Conservation (phyloP, 1,139 yeast species). For the Pneumocystis wakefieldiae region DNA sequence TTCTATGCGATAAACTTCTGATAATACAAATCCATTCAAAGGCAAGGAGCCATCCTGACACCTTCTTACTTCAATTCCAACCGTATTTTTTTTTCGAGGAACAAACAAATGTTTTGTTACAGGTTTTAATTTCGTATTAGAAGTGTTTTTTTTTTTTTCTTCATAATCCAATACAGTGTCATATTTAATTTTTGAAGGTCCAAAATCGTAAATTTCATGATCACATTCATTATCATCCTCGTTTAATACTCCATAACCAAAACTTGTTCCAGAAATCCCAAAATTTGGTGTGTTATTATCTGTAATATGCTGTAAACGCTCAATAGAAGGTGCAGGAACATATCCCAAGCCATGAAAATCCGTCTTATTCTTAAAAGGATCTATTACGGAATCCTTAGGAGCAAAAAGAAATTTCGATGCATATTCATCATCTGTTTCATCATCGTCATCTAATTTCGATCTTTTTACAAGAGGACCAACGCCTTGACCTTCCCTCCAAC, state of each 20-base stretch:
- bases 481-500: conserved; percentile 22
- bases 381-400: background rate
- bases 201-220: conserved; percentile 13
- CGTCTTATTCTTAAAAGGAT: background rate
- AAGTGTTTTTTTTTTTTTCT: conserved; percentile 4
- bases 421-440: background rate
- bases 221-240: conserved; percentile 15
- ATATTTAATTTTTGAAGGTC: conserved; percentile 10
- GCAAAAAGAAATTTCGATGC: background rate
- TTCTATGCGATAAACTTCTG: background rate
- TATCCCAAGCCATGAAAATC: background rate
- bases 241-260: conserved; percentile 12
- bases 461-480: conserved; percentile 14
- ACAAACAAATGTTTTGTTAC: conserved; percentile 5
- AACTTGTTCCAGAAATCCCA: conserved; percentile 3
- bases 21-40: conserved; percentile 15
- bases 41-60: conserved; percentile 17
- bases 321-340: background rate
- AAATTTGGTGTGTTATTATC: background rate
- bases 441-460: background rate
- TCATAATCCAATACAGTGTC: conserved; percentile 7
- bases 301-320: background rate
- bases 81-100: conserved; percentile 2
- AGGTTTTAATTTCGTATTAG: background rate
- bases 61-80: conserved; percentile 2